Conservation (phyloP, 495 filamentous ascomycete genomes). For the Xylaria grammica region DNA sequence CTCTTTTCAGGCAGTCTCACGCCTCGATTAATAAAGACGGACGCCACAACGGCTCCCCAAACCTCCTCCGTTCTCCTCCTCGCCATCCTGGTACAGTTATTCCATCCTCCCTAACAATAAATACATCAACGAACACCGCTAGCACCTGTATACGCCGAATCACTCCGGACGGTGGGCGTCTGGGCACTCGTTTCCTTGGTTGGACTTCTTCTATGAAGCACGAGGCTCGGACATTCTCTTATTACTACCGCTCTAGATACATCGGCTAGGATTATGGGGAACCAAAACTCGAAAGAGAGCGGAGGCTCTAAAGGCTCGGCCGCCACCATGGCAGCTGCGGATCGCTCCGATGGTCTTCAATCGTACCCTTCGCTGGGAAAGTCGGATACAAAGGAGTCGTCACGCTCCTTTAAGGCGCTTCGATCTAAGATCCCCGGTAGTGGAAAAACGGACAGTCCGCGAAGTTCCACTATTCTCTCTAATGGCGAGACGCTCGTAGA, state of each 20-base stretch:
- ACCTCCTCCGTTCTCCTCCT: slow-evolving; percentile 51
- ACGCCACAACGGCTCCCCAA: slow-evolving; percentile 48
- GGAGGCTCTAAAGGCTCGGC: slow-evolving; percentile 47
- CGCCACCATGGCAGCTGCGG: slow-evolving; percentile 41
- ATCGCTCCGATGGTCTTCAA: slow-evolving; percentile 56
- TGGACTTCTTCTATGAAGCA: slow-evolving; percentile 22
- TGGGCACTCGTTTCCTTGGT: slow-evolving; percentile 37
- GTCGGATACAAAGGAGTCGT: slow-evolving; percentile 93
- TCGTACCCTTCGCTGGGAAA: slow-evolving; percentile 91
- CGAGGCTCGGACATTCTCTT: slow-evolving; percentile 21
- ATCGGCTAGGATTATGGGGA: slow-evolving; percentile 71
- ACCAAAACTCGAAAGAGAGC: slow-evolving; percentile 83
- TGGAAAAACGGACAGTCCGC: slow-evolving; percentile 76
- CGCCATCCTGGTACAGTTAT: slow-evolving; percentile 52
- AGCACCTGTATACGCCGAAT: slow-evolving; percentile 43
- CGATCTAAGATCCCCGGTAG: slow-evolving; percentile 64
- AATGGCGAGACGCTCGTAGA: slow-evolving; percentile 63
- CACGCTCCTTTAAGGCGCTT: slow-evolving; percentile 83
- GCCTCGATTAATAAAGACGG: slow-evolving; percentile 40
- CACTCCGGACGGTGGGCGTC: slow-evolving; percentile 44
- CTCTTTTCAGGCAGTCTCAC: slow-evolving; percentile 14
- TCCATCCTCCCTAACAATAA: slow-evolving; percentile 52
- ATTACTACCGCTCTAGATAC: slow-evolving; percentile 14
- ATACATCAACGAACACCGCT: slow-evolving; percentile 18
- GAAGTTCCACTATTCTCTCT: slow-evolving; percentile 69